Evolutionary conservation across 2,329 filamentous ascomycete species (phyloP), one percentile per base, ranked within the genome.

Genomic region (Aspergillus thermomutatus): DNA sequence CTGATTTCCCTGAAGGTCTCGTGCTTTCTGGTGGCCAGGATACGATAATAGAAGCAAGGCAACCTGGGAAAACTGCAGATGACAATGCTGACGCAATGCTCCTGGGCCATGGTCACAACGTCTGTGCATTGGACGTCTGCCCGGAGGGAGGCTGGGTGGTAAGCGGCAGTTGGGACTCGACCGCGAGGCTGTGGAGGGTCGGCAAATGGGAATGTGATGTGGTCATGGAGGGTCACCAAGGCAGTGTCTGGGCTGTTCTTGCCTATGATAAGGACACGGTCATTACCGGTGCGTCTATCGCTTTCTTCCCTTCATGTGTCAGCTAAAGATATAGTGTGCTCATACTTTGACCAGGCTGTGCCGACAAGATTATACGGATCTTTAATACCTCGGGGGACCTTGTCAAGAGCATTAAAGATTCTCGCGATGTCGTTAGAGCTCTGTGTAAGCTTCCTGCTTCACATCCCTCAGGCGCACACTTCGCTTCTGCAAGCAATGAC

Each of bases 401-500:
- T 8, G 73, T 87, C 47, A 82, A 82, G 49, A 83, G 83, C 1
- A 83, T 89, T 57, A 81, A 87, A 64, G 86, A 88, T 53, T 91
- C 90, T 48, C 85, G 87, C 26, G 91, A 96, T 64, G 88, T 95
- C 37, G 89, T 97, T 52, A 87, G 94, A 59, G 92, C 92, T n/a
- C 81, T 99, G 9, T 93, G 90, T 74, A 87, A 86, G 65, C 79
- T 97, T n/a, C 88, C 91, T 0, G 72, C 80, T 25, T 84, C 84
- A 26, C 90, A 96, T 70, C 82, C 88, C 17, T 92, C 88, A 23
- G 90, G 90, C 11, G 93, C 92, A 19, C 88, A 96, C n/a, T 92
- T 99, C 71, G 94, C 92, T 48, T 96, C 92, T 46, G 92, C 94
- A 17, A 91, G 91, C 65, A 99, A 97, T 68, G 94, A 99, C 69